Evolutionary conservation across 2,329 filamentous ascomycete genomes (phyloP).

Genomic region (Cordyceps cateniannulata): DNA sequence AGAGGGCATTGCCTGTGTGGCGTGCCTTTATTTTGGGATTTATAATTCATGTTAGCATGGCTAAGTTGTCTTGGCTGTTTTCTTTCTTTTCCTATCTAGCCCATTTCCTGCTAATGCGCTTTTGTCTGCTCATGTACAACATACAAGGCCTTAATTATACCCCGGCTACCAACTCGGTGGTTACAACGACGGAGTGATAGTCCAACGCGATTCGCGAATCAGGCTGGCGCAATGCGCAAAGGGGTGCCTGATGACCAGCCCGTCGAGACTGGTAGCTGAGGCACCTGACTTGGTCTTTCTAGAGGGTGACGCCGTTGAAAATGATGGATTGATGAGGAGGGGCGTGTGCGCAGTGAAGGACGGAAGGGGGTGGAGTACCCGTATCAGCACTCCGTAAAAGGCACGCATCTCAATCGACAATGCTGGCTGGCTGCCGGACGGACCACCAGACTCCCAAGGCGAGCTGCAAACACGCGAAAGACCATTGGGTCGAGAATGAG

Average conservation of each 20-base stretch:
- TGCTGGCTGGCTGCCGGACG: not conserved
- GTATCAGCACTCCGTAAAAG: too few species aligned
- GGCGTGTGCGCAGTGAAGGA: not conserved
- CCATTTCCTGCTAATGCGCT: too few species aligned
- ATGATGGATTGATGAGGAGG: not conserved
- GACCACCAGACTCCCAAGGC: not conserved
- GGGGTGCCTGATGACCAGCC: conserved; percentile 6
- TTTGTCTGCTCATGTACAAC: too few species aligned
- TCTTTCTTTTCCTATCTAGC: not conserved
- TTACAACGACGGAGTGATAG: too few species aligned
- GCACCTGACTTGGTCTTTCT: conserved; percentile 21
- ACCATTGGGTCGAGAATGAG: not conserved
- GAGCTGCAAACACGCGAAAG: not conserved
- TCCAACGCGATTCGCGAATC: not conserved
- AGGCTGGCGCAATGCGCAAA: not conserved
- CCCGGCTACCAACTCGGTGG: too few species aligned
- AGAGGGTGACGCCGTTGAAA: conserved; percentile 11
- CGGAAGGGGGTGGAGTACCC: not conserved
- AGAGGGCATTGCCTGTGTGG: too few species aligned
- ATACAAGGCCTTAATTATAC: too few species aligned
- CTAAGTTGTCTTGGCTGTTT: not conserved
- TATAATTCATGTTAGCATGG: not conserved
- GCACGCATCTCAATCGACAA: not conserved
- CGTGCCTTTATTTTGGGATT: not conserved
- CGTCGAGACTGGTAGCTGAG: not conserved